Conservation (phyloP, 2,329 filamentous ascomycete species). For the Phialophora tarda region DNA sequence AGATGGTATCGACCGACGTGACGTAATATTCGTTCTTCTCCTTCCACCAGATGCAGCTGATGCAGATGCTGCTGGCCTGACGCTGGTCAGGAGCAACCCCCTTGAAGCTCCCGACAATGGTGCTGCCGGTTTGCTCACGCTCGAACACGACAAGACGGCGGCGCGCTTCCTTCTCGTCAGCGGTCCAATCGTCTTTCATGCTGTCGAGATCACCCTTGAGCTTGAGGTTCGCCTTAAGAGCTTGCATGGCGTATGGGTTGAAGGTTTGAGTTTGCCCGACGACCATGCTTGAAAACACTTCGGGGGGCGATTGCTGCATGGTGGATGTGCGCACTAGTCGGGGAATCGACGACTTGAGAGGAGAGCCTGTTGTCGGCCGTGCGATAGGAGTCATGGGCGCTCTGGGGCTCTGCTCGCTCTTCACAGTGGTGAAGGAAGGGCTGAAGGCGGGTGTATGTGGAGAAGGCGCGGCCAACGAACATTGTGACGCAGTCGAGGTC, state of each 20-base stretch:
- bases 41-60: constrained; percentile 97
- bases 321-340: constrained; percentile 71
- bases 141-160: constrained; percentile 88
- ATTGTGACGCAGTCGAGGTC: constrained; percentile 49
- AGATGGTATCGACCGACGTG: constrained; percentile 96
- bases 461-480: constrained; percentile 55
- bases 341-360: constrained; percentile 57
- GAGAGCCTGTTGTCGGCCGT: constrained; percentile 52
- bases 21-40: constrained; percentile 91
- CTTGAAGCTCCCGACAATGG: constrained; percentile 79
- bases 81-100: constrained; percentile 79
- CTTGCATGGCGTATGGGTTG: constrained; percentile 80
- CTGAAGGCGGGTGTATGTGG: constrained; percentile 56
- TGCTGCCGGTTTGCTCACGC: constrained; percentile 79
- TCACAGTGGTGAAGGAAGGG: constrained; percentile 54
- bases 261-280: constrained; percentile 55
- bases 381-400: constrained; percentile 49
- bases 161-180: constrained; percentile 78
- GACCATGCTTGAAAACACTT: constrained; percentile 52
- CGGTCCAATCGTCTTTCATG: constrained; percentile 83
- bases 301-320: constrained; percentile 61
- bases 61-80: constrained; percentile 82
- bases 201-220: constrained; percentile 81
- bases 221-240: constrained; percentile 78
- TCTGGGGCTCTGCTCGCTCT: constrained; percentile 51